Base-by-base conservation (phyloP, 257 asterid genomes). In the Nicotiana obtusifolia region DNA sequence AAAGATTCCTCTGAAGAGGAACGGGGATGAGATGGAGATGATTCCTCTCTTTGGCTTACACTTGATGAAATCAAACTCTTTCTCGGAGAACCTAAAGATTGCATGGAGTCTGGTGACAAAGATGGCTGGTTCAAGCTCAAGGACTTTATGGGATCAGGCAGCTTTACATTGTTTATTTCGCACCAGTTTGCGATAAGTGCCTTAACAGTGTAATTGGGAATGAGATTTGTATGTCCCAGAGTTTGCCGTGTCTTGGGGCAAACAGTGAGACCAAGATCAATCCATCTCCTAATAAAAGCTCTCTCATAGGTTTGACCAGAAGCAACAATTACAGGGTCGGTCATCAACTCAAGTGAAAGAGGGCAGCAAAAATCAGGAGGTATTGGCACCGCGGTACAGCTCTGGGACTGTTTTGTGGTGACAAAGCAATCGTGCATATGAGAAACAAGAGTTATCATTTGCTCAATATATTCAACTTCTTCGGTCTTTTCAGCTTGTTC, bases 251-350 rank as follows among this genome's bases (percentile, higher is more conserved):
- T 91, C 93, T 92, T 92, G 49, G 98, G 97, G 87, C 98, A 94
- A 83, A 94, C 95, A 71, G 91, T 89, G 57, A 94, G 91, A 35
- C 98, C 98, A 68, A 94, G 97, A 80, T 92, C 97, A 78, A 92
- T 89, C 98, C 98, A 94, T 80, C 87, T 89, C 80, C 93, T 88
- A 68, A 94, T 94, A 80, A 91, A 94, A 75, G 90, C 92, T 75
- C 95, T 89, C 88, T 94, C 98, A 49, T 92, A 94, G n/a, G 98
- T 94, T 92, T 92, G 97, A 65, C 98, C 98, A 80, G 97, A 94
- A 56, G 95, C 94, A 83, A 94, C 93, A 86, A 94, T 92, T 78
- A 94, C 98, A 83, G 98, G 98, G 76, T 94, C 98, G 3, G 95
- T 89, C 97, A 94, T 92, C 85, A 94, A 93, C 80, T 92, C 98